A percentile compares a stretch with the other conserved stretches of the same genome.
Evolutionary conservation across 192 early-diverging fungal species (phyloP).

Genomic region (Coemansia sp.): DNA sequence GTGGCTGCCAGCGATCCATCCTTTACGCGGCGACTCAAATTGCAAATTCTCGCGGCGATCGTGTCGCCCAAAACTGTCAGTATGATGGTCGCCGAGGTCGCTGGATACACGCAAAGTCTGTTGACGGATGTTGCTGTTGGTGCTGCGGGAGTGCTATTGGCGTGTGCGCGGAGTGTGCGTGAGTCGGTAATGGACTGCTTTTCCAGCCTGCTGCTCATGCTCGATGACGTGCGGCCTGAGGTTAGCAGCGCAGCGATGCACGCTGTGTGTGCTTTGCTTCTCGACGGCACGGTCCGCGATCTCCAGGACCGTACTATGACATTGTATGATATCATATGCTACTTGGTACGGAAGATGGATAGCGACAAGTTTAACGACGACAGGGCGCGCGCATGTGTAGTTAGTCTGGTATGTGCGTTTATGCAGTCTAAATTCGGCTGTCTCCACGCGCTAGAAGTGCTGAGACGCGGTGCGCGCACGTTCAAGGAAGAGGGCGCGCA

Average conservation of each 20-base stretch:
- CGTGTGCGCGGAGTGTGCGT: slow-evolving; percentile 53
- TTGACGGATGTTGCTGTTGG: slow-evolving; percentile 33
- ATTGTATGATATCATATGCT: slow-evolving; percentile 53
- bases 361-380: slow-evolving; percentile 10
- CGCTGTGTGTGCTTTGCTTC: slow-evolving; percentile 34
- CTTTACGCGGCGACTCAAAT: slow-evolving; percentile 79
- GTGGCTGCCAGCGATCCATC: slow-evolving; percentile 75
- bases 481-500: slow-evolving; percentile 59
- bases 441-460: slow-evolving; percentile 74
- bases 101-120: slow-evolving; percentile 47
- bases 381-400: slow-evolving; percentile 78
- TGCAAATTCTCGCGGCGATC: slow-evolving; percentile 79
- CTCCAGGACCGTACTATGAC: slow-evolving; percentile 35
- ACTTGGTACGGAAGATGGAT: slow-evolving; percentile 27
- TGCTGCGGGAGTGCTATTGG: slow-evolving; percentile 33
- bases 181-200: slow-evolving; percentile 50
- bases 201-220: slow-evolving; percentile 40
- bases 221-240: slow-evolving; percentile 22
- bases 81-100: slow-evolving; percentile 73
- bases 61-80: slow-evolving; percentile 70
- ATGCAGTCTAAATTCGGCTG: slow-evolving; percentile 59
- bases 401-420: slow-evolving; percentile 89
- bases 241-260: slow-evolving; percentile 33
- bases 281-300: slow-evolving; percentile 52
- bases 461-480: slow-evolving; percentile 72